Base-by-base conservation (phyloP, 192 early-diverging fungal species). In the Phycomyces nitens region DNA sequence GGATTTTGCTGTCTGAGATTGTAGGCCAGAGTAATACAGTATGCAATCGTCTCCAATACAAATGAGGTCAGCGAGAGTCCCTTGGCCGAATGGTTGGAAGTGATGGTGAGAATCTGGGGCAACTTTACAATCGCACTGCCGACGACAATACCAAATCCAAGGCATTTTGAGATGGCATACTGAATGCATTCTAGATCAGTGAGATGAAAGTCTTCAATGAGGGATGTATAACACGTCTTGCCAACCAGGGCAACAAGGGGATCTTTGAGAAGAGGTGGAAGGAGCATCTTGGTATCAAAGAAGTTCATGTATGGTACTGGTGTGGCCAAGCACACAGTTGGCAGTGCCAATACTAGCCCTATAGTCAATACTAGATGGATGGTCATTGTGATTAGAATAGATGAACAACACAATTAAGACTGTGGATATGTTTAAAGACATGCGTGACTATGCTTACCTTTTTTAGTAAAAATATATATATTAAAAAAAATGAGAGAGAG, bases 51-150 rank as follows among this genome's bases (percentile, higher is more conserved):
- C 73, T 99, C 97, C 40, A 99, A 77, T 7, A 91, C 70, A 66
- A 92, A 92, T 10, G 88, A 85, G 16, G 80, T 74, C 56, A 95
- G 80, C 11, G 90, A 94, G 43, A 99, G 81, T 0, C 96, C 96
- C 44, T 82, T 71, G 11, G 86, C 86, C 10, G 89, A 91, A 53
- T 72, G 55, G 41, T 85, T 75, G 18, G 73, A 69, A 20, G 93
- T 41, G 43, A 98, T 96, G 59, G 95, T 99, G 73, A 93, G 70
- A 38, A 99, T 95, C 77, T 99, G 96, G 6, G 97, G 97, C 14
- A 99, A 70, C 73, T 99, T 99, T 53, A 98, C 83, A 27, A 98
- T 85, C 39, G 89, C 83, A 21, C 93, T 89, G 42, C 91, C 94
- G 14, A 87, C 70, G 7, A 98, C 92, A 60, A 99, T 94, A n/a